A percentile compares a stretch with the other conserved stretches of the same genome.
These are phyloP conservation scores for Alternaria panax DNA, from an alignment of 2,329 filamentous ascomycete genomes.

Conservation along the genomic window DNA sequence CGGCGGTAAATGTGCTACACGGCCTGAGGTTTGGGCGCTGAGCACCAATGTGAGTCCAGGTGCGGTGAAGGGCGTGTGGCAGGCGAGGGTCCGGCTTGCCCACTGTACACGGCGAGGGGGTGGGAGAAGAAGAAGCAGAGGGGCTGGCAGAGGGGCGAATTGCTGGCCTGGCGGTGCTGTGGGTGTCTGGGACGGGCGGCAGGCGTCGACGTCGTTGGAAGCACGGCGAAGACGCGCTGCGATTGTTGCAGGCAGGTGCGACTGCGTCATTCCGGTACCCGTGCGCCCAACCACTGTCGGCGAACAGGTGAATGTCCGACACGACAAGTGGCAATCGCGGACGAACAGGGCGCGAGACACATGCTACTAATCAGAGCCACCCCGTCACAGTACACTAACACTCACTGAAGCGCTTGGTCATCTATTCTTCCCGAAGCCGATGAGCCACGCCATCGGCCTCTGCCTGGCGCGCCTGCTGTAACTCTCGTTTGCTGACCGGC, in stretches of 20 bases:
- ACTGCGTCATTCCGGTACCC: constrained; percentile 32
- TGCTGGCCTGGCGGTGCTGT: not conserved
- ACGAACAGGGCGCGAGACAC: constrained; percentile 24
- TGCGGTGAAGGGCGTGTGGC: constrained; percentile 1
- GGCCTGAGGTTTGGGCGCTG: constrained; percentile 8
- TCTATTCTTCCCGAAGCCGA: constrained; percentile 13
- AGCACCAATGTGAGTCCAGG: constrained; percentile 5
- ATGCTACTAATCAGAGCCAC: constrained; percentile 12
- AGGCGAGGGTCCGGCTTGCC: constrained; percentile 6
- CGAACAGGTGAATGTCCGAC: constrained; percentile 30
- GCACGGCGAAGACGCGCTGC: constrained; percentile 33
- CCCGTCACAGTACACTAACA: constrained; percentile 10
- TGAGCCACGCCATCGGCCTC: constrained; percentile 28
- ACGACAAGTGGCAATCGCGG: constrained; percentile 33
- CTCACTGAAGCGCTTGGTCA: constrained; percentile 2
- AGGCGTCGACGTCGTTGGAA: constrained; percentile 29
- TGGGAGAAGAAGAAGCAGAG: not conserved
- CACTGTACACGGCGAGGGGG: constrained; percentile 1
- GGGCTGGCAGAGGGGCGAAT: not conserved
- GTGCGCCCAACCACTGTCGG: constrained; percentile 31
- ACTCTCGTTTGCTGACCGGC: constrained; percentile 6
- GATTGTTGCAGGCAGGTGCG: constrained; percentile 34
- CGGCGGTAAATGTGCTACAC: constrained; percentile 5
- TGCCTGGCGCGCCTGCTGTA: constrained; percentile 34
- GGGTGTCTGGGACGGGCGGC: constrained; percentile 10